A percentile compares a stretch with the other conserved stretches of the same genome.
These are phyloP conservation scores for Mycena alexandri DNA, from an alignment of 768 basidiomycete species.

Conservation along the genomic window DNA sequence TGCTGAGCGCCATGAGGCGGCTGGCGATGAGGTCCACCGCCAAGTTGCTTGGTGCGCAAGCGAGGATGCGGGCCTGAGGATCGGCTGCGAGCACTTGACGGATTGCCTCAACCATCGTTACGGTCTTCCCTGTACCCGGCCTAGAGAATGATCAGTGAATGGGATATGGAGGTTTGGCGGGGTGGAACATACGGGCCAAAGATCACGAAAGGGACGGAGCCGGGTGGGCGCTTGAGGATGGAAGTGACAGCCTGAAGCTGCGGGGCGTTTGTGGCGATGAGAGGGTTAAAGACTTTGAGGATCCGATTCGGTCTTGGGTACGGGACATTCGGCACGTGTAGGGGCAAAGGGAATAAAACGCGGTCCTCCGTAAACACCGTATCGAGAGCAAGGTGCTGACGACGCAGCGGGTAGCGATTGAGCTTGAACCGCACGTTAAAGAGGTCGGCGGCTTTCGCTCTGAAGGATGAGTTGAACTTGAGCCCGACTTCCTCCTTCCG, in stretches of 20 bases:
- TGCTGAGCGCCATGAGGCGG: slow-evolving; percentile 51
- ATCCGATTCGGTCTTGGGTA: slow-evolving; percentile 31
- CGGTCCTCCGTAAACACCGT: slow-evolving; percentile 58
- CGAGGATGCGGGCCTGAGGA: slow-evolving; percentile 63
- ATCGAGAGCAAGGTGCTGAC: slow-evolving; percentile 72
- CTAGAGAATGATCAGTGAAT: slow-evolving; percentile 43
- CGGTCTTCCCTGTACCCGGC: slow-evolving; percentile 77
- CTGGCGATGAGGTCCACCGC: slow-evolving; percentile 72
- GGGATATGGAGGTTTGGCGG: background rate
- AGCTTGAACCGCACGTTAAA: slow-evolving; percentile 70
- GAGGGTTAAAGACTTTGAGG: slow-evolving; percentile 53
- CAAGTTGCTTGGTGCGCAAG: slow-evolving; percentile 77
- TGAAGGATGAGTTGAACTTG: slow-evolving; percentile 61
- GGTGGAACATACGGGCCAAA: slow-evolving; percentile 68
- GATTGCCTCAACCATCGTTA: slow-evolving; percentile 75
- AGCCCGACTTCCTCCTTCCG: slow-evolving; percentile 64
- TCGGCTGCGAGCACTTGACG: slow-evolving; percentile 61
- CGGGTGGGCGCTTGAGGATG: slow-evolving; percentile 57
- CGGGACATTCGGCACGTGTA: slow-evolving; percentile 43
- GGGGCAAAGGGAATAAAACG: slow-evolving; percentile 61
- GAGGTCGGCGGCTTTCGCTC: slow-evolving; percentile 45
- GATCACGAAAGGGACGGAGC: slow-evolving; percentile 67
- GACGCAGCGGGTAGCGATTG: slow-evolving; percentile 65
- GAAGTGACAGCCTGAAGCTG: slow-evolving; percentile 64
- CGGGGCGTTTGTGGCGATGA: slow-evolving; percentile 59